Base-by-base conservation (phyloP, 2,329 filamentous ascomycete genomes). In the Hortaea sp. region DNA sequence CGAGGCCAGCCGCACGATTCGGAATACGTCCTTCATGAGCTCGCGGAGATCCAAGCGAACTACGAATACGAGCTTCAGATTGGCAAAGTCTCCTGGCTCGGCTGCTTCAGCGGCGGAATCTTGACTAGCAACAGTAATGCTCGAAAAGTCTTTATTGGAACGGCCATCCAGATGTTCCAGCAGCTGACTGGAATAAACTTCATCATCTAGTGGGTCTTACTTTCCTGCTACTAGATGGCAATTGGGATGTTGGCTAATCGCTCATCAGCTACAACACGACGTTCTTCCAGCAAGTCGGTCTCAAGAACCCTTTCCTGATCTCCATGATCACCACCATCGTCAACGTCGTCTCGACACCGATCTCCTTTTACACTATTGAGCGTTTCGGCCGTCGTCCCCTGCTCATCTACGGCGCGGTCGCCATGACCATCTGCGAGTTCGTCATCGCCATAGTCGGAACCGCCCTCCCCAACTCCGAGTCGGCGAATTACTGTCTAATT, bases 331-430 rank as follows among this genome's bases (percentile, higher is more conserved):
- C 87, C 62, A 94, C 85, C 49, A 76, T 94, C 45, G 87, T 95
- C 72, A 95, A 95, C 69, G 85, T 94, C 51, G 75, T 69, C 68
- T 89, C 85, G 39, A 94, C 88, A 2, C 88, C 88, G 1, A 64
- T 94, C 53, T 92, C 88, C 12, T 95, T 95, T 78, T 94, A 77
- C 70, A 83, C 84, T 12, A 83, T 95, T 53, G 88, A 95, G 72
- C 78, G 72, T 57, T 79, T 88, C 54, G 88, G 88, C 53, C 86
- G 88, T 62, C 85, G 88, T 51, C 74, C 77, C 28, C 80, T 95
- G 46, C 81, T 95, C 54, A 78, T 94, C 63, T 77, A 74, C 59
- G 88, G 88, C 56, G 87, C 85, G 29, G 49, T 81, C 2, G 85
- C 85, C 56, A 94, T 94, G 88, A 72, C 88, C 7, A 63, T 89